A percentile compares a stretch with the other conserved stretches of the same genome.
These are phyloP conservation scores for Apiotrichum laibachii DNA, from an alignment of 1,284 basidiomycete species.

Conservation along the genomic window DNA sequence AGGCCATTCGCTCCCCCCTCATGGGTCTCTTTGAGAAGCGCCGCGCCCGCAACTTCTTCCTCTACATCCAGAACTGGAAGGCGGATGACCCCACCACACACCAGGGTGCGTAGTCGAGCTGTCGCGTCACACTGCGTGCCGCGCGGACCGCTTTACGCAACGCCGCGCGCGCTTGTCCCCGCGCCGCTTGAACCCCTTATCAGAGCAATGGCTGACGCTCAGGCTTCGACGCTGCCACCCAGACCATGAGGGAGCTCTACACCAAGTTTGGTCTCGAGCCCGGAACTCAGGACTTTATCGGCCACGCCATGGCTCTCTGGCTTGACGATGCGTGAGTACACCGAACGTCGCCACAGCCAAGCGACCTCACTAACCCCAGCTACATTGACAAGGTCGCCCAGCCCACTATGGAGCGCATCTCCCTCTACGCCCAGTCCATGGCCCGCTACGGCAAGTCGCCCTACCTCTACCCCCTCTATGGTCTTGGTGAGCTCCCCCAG, in stretches of 20 bases:
- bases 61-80: conserved; percentile 93
- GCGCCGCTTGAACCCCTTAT: background rate
- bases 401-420: conserved; percentile 87
- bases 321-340: conserved; percentile 86
- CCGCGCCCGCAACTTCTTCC: conserved; percentile 97
- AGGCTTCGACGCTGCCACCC: conserved; percentile 82
- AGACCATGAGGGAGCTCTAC: conserved; percentile 90
- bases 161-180: background rate
- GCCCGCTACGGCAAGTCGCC: conserved; percentile 99
- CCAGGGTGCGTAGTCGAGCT: conserved; percentile 65
- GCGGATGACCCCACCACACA: conserved; percentile 93
- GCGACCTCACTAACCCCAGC: conserved; percentile 52
- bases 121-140: background rate
- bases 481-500: conserved; percentile 97
- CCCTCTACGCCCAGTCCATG: conserved; percentile 98
- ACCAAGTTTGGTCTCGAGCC: conserved; percentile 96
- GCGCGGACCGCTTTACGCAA: conserved; percentile 1
- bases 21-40: conserved; percentile 99
- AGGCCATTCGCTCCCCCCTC: conserved; percentile 88
- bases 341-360: no score
- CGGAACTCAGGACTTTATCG: conserved; percentile 98
- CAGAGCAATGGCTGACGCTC: conserved; percentile 8
- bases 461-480: conserved; percentile 99
- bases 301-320: conserved; percentile 98
- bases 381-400: conserved; percentile 92